Evolutionary conservation across 495 filamentous ascomycete species (phyloP), one percentile per base, ranked within the genome.

Genomic region (Tuber borchii): DNA sequence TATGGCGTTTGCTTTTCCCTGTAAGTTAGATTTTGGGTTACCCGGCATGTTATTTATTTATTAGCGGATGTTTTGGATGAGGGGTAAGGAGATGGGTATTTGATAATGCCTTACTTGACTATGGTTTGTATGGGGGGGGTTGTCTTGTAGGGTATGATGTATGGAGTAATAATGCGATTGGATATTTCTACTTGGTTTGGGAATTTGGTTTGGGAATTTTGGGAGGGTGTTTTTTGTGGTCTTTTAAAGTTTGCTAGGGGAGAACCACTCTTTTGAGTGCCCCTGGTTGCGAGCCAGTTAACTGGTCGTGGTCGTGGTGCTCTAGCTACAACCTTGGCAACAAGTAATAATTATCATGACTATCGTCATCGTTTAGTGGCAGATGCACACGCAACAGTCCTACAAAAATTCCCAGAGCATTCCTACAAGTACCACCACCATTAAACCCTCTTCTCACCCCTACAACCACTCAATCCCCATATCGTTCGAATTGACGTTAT

Each of bases 371-470:
- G n/a, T 31, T 61, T 31, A n/a, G 56, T 31, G 16, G 56, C 26
- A 61, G 56, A 61, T 61, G n/a, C 56, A 61, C 56, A 61, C 56
- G 56, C 56, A 61, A 31, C 56, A 61, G n/a, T 31, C n/a, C n/a
- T 22, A 51, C 48, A 51, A 7, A 51, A 22, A 20, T n/a, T n/a
- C n/a, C n/a, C n/a, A n/a, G n/a, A n/a, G n/a, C n/a, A n/a, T n/a
- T n/a, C n/a, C n/a, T n/a, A n/a, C n/a, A n/a, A n/a, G n/a, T n/a
- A 51, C 48, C 51, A 56, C 22, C 51, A 26, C n/a, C 51, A 56
- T 56, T 56, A 56, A 26, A 56, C 51, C 22, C 51, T n/a, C 51
- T 14, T 16, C 12, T 26, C 3, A 5, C n/a, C 3, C n/a, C 9
- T 16, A 61, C n/a, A 61, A 14, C 22, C 51, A 12, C n/a, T 26